phyloP scores from a whole-genome alignment of 345 rosid species.

The Eucalyptus polyanthemos region DNA sequence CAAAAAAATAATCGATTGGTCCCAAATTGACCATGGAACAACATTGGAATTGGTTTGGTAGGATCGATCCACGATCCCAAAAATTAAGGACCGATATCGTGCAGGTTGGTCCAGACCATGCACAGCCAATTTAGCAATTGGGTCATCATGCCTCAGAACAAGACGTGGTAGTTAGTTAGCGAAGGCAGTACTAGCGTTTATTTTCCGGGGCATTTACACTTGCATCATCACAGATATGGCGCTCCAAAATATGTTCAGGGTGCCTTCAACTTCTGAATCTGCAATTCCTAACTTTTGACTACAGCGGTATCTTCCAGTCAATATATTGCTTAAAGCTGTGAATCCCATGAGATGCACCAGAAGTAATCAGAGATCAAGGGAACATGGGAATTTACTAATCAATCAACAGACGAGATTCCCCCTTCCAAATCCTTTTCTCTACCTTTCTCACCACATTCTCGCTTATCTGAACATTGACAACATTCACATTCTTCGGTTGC shows the following conservation, averaged over 20 bases:
- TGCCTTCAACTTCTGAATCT: background rate
- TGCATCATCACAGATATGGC: background rate
- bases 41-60: rapidly evolving
- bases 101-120: no score
- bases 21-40: no score
- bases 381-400: background rate
- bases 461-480: background rate
- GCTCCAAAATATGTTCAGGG: background rate
- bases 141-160: background rate
- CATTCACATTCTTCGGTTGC: background rate
- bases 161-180: background rate
- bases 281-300: background rate
- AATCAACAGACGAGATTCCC: background rate
- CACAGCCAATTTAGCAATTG: background rate
- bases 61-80: rapidly evolving
- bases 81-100: no score
- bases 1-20: rapidly evolving
- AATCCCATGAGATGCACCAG: background rate
- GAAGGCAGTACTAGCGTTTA: background rate
- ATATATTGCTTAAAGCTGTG: background rate
- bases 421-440: background rate
- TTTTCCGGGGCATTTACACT: background rate
- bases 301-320: background rate
- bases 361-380: background rate
- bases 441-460: background rate